A percentile compares a stretch with the other conserved stretches of the same genome.
Conservation (phyloP, 352 stramenopile genomes). For the Phytophthora vignae region DNA sequence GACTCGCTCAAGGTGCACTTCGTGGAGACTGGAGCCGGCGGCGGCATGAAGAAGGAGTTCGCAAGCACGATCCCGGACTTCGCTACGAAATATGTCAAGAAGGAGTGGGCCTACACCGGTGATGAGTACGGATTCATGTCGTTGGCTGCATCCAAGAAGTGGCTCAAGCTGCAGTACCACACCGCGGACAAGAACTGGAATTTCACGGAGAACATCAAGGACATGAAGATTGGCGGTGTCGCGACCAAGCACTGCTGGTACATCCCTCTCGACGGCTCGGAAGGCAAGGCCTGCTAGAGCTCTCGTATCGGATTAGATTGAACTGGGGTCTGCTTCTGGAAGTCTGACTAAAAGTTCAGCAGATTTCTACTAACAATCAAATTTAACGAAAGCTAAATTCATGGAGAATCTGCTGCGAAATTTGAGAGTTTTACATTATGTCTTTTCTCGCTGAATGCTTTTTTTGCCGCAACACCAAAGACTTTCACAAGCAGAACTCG, state of each 20-base stretch:
- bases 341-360: too few relatives aligned
- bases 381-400: too few relatives aligned
- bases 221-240: conserved; percentile 2
- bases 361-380: too few relatives aligned
- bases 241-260: neutral
- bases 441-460: too few relatives aligned
- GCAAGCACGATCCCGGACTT: conserved; percentile 2
- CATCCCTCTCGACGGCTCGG: conserved; percentile 1
- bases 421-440: too few relatives aligned
- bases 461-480: too few relatives aligned
- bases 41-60: conserved; percentile 4
- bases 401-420: too few relatives aligned
- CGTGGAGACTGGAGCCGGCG: conserved; percentile 12
- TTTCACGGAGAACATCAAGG: neutral
- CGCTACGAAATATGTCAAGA: conserved; percentile 9
- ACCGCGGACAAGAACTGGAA: conserved; percentile 5
- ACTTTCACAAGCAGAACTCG: too few relatives aligned
- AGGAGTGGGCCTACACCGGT: conserved; percentile 4
- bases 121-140: conserved; percentile 18
- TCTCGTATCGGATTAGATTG: too few relatives aligned
- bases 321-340: too few relatives aligned
- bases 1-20: neutral
- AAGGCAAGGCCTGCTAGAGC: conserved; percentile 5
- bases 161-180: neutral
- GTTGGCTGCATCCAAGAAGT: neutral